Conservation (phyloP, 2,329 filamentous ascomycete species). For the Hypomyces perniciosus region DNA sequence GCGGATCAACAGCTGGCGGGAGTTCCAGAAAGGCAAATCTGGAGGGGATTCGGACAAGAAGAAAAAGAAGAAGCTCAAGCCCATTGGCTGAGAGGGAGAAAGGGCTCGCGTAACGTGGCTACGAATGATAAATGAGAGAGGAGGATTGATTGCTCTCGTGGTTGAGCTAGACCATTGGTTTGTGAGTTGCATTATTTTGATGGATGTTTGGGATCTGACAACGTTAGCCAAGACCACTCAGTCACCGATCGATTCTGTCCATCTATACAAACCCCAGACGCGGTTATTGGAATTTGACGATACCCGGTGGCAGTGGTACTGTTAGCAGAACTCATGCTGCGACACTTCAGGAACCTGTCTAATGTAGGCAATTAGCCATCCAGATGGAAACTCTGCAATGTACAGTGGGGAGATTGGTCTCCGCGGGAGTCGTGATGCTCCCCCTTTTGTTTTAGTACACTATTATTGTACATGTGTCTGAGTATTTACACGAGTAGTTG, state of each 20-base stretch:
- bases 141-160: neutral
- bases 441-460: slow-evolving; percentile 17
- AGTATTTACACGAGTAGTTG: slow-evolving; percentile 22
- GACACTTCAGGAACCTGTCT: no score
- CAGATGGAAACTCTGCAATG: neutral
- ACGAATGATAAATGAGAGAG: neutral
- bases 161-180: slow-evolving; percentile 11
- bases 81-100: slow-evolving; percentile 41
- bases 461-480: slow-evolving; percentile 29
- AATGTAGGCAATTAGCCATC: neutral
- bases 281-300: no score
- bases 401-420: slow-evolving; percentile 31
- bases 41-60: slow-evolving; percentile 46
- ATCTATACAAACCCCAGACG: no score
- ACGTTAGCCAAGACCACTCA: slow-evolving; percentile 10
- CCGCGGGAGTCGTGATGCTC: slow-evolving; percentile 20
- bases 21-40: slow-evolving; percentile 73
- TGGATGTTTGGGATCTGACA: slow-evolving; percentile 26
- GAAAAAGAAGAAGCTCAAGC: slow-evolving; percentile 67
- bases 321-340: no score
- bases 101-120: neutral
- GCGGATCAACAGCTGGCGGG: slow-evolving; percentile 88
- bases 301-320: no score
- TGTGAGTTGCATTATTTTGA: slow-evolving; percentile 28
- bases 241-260: neutral